Evolutionary conservation across 140 eudicot genomes (phyloP).

Genomic region (Senecio squalidus): DNA sequence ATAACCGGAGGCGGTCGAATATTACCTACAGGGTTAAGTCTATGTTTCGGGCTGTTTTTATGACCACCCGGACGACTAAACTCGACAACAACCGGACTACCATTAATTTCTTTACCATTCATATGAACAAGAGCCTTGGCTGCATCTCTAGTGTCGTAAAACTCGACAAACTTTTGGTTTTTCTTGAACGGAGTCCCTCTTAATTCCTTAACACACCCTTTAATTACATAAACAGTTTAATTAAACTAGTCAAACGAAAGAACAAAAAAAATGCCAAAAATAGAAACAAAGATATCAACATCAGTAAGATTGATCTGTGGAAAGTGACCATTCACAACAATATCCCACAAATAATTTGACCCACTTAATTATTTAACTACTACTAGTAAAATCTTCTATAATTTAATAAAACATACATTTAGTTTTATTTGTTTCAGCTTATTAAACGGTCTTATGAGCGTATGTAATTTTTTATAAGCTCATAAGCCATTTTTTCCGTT

Average conservation of each 20-base stretch:
- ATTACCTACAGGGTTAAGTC: background rate
- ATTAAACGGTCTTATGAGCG: no score
- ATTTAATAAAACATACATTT: no score
- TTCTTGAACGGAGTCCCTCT: constrained; percentile 71
- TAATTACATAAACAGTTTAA: background rate
- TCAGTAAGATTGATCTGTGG: constrained; percentile 24
- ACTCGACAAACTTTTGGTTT: constrained; percentile 76
- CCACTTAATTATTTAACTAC: no score
- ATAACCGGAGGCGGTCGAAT: background rate
- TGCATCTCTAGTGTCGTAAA: constrained; percentile 72
- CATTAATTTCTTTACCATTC: constrained; percentile 58
- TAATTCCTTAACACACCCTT: constrained; percentile 78
- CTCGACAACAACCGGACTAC: constrained; percentile 48
- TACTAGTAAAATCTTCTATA: no score
- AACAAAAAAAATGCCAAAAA: constrained; percentile 18
- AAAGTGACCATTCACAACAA: constrained; percentile 38
- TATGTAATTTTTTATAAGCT: no score
- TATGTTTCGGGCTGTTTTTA: constrained; percentile 13
- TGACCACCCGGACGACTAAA: constrained; percentile 78
- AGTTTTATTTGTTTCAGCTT: no score
- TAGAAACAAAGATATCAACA: constrained; percentile 31
- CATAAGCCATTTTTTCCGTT: no score
- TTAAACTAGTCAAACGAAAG: constrained; percentile 8
- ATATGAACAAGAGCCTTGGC: constrained; percentile 45
- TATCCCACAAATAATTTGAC: constrained; percentile 5